Base-by-base conservation (phyloP, 169 alveolate species). In the Plasmodium gonderi region DNA sequence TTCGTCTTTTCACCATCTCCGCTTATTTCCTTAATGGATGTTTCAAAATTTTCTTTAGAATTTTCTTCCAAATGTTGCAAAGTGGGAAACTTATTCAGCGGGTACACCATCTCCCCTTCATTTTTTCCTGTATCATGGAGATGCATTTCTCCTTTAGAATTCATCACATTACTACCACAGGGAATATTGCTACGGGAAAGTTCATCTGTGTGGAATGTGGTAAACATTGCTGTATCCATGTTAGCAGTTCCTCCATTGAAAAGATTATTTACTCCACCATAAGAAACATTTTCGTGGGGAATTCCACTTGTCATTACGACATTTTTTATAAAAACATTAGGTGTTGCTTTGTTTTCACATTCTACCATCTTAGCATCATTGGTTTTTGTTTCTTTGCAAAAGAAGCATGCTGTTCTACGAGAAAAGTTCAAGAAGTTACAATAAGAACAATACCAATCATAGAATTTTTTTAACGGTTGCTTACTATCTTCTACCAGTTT, bases 361-460 rank as follows among this genome's bases (percentile, higher is more conserved):
- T 87, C 93, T 45, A 87, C 80, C 38, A 75, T 9, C 68, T 87
- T 75, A n/a, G 93, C 87, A 60, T 87, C 93, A 40, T 26, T 31
- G 2, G 90, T 87, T 87, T 87, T 74, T 0, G 38, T 67, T n/a
- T 76, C 93, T 64, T 87, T 87, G 79, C 93, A 87, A 54, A 87
- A 87, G n/a, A 51, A 51, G 36, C 93, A 87, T 38, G 80, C 42
- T 5, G 74, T 33, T 38, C 97, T 47, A 67, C 95, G 49, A 4
- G 97, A 92, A 31, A 94, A 95, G 54, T 95, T 95, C n/a, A 95
- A 49, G 64, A 94, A 95, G 36, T 95, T 91, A 91, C 97, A 95
- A 36, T 82, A 64, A 1, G 97, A 95, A 78, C 97, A 95, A 31
- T 76, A 87, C 97, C 97, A 95, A 67, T 95, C 97, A 68, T 79